A percentile compares a stretch with the other conserved stretches of the same genome.
Conservation (phyloP, 2,329 filamentous ascomycete genomes). For the Coniochaeta ligniaria region DNA sequence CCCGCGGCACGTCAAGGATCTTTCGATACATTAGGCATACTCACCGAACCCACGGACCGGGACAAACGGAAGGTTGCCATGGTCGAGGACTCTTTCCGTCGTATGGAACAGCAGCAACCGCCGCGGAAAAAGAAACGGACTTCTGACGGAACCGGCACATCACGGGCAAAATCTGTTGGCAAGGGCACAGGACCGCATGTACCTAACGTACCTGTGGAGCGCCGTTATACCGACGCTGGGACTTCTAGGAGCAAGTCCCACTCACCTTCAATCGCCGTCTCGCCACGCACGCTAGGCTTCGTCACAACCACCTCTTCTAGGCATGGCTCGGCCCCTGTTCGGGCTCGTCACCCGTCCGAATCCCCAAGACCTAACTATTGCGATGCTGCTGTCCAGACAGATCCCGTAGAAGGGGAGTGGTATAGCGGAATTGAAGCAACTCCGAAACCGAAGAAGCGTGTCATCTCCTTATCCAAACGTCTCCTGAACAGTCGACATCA, state of each 20-base stretch:
- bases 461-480: constrained; percentile 47
- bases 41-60: constrained; percentile 58
- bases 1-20: constrained; percentile 54
- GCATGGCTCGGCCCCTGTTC: constrained; percentile 19
- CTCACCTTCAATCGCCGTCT: constrained; percentile 38
- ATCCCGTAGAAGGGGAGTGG: constrained; percentile 46
- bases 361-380: constrained; percentile 36
- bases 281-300: constrained; percentile 24
- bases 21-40: constrained; percentile 50
- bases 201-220: constrained; percentile 26
- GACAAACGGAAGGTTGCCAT: constrained; percentile 62
- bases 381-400: constrained; percentile 47
- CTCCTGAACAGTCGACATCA: constrained; percentile 41
- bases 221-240: constrained; percentile 43
- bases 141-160: constrained; percentile 42
- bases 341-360: constrained; percentile 30
- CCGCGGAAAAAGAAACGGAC: constrained; percentile 55
- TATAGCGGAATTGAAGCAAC: constrained; percentile 32
- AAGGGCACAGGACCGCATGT: constrained; percentile 10
- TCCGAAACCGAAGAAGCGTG: constrained; percentile 34
- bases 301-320: constrained; percentile 18
- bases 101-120: constrained; percentile 49
- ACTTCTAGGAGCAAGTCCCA: constrained; percentile 47
- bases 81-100: constrained; percentile 57
- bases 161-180: constrained; percentile 20